phyloP scores from a whole-genome alignment of 2,329 filamentous ascomycete species.

The Ophiosphaerella korrae region DNA sequence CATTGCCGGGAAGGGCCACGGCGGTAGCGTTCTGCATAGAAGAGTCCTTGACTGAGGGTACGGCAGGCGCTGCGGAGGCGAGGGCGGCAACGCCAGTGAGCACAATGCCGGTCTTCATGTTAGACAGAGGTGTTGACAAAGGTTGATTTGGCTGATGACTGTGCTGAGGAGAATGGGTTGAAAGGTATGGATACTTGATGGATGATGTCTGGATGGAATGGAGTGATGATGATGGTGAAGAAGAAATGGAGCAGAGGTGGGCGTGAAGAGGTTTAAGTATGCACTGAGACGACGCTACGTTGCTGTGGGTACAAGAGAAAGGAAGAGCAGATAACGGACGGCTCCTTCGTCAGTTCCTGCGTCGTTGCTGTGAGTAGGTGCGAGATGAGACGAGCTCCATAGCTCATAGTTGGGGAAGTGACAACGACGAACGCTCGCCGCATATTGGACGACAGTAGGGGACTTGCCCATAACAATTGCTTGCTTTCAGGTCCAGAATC shows the following conservation, averaged over 20 bases:
- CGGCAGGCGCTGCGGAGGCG: conserved; percentile 8
- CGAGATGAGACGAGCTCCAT: conserved; percentile 29
- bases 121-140: neutral
- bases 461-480: conserved; percentile 52
- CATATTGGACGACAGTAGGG: conserved; percentile 61
- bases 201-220: conserved; percentile 14
- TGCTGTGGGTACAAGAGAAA: neutral
- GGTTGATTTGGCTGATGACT: neutral
- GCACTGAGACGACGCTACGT: conserved; percentile 1
- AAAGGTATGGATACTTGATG: conserved; percentile 10
- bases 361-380: neutral
- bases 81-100: conserved; percentile 16
- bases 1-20: conserved; percentile 1
- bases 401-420: conserved; percentile 65
- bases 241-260: conserved; percentile 3
- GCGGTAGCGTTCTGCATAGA: neutral
- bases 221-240: conserved; percentile 12
- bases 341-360: neutral
- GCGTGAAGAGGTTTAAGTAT: conserved; percentile 9
- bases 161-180: conserved; percentile 5
- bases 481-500: conserved; percentile 61
- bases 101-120: conserved; percentile 13
- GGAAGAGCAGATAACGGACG: conserved; percentile 4
- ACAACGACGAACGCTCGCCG: conserved; percentile 58
- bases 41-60: neutral